Conservation (phyloP, 2,329 filamentous ascomycete genomes). For the Pseudogymnoascus destructans region DNA sequence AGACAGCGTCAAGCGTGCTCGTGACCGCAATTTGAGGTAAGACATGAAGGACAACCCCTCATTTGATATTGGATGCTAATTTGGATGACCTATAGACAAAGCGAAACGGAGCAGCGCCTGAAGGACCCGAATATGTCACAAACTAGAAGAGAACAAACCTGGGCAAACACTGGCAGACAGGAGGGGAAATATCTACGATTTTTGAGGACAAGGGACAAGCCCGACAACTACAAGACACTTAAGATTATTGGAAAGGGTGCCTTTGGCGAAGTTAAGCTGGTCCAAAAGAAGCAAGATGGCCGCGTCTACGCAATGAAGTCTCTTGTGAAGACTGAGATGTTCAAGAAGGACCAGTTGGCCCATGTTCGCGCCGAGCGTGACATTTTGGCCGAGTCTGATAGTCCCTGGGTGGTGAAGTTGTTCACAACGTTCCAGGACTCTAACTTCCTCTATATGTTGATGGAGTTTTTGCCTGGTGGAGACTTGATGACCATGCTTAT, state of each 20-base stretch:
- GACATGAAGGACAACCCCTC: conserved; percentile 20
- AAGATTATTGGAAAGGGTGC: conserved; percentile 99
- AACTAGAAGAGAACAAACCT: conserved; percentile 69
- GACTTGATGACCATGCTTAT: conserved; percentile 99
- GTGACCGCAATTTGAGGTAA: conserved; percentile 88
- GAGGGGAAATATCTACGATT: conserved; percentile 91
- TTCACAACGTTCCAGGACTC: conserved; percentile 96
- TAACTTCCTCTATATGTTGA: conserved; percentile 95
- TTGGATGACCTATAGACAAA: conserved; percentile 47
- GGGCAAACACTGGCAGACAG: conserved; percentile 70
- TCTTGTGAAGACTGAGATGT: conserved; percentile 97
- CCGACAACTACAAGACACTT: conserved; percentile 87
- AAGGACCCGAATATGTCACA: conserved; percentile 63
- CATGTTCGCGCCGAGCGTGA: conserved; percentile 96
- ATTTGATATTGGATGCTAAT: neutral
- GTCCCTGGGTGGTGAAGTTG: conserved; percentile 97
- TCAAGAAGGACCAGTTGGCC: conserved; percentile 95
- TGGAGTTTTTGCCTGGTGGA: conserved; percentile 97
- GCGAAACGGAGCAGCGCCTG: conserved; percentile 79
- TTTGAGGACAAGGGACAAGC: conserved; percentile 81
- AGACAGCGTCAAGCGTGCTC: conserved; percentile 90
- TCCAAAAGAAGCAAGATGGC: conserved; percentile 89
- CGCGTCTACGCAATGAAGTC: conserved; percentile 99
- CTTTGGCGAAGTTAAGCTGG: conserved; percentile 94
- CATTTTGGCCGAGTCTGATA: conserved; percentile 97